phyloP scores from a whole-genome alignment of 2,329 filamentous ascomycete genomes.

The Endoconidiophora polonica region DNA sequence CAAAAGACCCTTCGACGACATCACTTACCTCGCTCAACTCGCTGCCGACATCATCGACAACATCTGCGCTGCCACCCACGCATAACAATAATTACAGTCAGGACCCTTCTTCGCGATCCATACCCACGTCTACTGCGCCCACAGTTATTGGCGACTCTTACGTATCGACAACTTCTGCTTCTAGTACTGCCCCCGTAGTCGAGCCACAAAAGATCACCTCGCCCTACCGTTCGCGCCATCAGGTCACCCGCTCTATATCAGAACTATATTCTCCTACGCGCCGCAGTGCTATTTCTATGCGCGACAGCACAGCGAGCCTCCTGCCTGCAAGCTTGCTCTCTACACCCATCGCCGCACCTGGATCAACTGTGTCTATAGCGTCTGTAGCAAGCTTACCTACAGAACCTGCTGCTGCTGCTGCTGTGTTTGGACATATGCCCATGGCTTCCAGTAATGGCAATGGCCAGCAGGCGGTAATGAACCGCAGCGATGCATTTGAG shows the following conservation, averaged over 20 bases:
- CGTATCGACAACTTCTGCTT: not conserved
- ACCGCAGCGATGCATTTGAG: constrained; percentile 12
- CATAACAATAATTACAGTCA: not conserved
- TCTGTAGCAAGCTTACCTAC: constrained; percentile 13
- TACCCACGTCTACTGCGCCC: not conserved
- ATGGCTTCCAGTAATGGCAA: constrained; percentile 21
- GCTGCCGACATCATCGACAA: not conserved
- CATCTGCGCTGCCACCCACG: not conserved
- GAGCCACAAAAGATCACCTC: constrained; percentile 9
- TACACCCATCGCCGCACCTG: not conserved
- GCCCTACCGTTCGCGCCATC: constrained; percentile 25
- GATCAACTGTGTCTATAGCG: constrained; percentile 5
- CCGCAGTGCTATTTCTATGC: constrained; percentile 5
- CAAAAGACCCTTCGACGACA: not conserved
- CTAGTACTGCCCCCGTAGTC: not conserved
- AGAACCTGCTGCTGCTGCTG: constrained; percentile 18
- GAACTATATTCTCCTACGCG: constrained; percentile 30
- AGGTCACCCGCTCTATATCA: constrained; percentile 38
- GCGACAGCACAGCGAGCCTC: constrained; percentile 16
- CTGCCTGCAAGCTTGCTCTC: no score
- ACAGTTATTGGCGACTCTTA: not conserved
- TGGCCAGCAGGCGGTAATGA: not conserved
- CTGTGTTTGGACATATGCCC: not conserved
- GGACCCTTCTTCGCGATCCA: no score
- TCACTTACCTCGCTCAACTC: constrained; percentile 1